phyloP scores from a whole-genome alignment of 768 basidiomycete species.

The Hirschioporus abietinus region DNA sequence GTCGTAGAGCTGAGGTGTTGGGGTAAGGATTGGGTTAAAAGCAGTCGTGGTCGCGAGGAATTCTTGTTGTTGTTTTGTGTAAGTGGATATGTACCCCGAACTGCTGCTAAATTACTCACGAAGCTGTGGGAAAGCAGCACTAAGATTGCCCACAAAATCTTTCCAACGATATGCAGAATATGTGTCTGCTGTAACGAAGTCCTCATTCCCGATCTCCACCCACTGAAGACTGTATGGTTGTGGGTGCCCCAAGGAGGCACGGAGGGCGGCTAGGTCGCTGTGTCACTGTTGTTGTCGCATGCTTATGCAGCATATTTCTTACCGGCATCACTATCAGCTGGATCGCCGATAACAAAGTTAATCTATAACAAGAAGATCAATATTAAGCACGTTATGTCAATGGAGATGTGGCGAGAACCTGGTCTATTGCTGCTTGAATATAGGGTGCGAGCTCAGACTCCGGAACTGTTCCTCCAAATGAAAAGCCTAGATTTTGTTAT shows the following conservation, averaged over 20 bases:
- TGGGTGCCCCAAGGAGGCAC: slow-evolving; percentile 51
- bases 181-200: slow-evolving; percentile 36
- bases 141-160: slow-evolving; percentile 39
- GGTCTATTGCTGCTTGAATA: slow-evolving; percentile 52
- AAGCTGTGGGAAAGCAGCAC: slow-evolving; percentile 44
- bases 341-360: slow-evolving; percentile 55
- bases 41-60: slow-evolving; percentile 52
- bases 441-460: slow-evolving; percentile 40
- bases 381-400: slow-evolving; percentile 13
- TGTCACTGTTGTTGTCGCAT: background rate
- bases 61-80: slow-evolving; percentile 30
- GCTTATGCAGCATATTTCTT: background rate
- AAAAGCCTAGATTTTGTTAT: slow-evolving; percentile 33
- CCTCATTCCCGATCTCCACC: slow-evolving; percentile 54
- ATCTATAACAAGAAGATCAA: slow-evolving; percentile 28
- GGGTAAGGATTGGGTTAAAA: slow-evolving; percentile 39
- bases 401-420: slow-evolving; percentile 28
- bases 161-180: slow-evolving; percentile 45
- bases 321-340: slow-evolving; percentile 37
- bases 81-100: background rate
- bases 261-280: slow-evolving; percentile 36
- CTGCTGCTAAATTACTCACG: slow-evolving; percentile 30
- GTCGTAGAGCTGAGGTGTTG: slow-evolving; percentile 49
- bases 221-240: slow-evolving; percentile 34
- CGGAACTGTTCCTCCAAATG: slow-evolving; percentile 40